Evolutionary conservation across 2,329 filamentous ascomycete genomes (phyloP), one percentile per base, ranked within the genome.

Genomic region (Cordyceps militaris): DNA sequence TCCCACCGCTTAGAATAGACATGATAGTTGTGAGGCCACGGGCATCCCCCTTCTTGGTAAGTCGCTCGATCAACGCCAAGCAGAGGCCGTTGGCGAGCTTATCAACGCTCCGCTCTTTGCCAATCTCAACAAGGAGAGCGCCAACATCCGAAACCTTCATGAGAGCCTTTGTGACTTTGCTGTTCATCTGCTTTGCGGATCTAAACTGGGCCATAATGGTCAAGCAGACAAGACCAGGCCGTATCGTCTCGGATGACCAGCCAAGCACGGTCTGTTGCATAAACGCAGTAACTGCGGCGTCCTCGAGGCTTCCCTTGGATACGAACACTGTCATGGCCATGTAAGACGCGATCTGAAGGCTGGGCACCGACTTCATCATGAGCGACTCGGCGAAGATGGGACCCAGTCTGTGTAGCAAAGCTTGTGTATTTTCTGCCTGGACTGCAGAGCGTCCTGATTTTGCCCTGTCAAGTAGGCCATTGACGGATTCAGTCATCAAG

Each of bases 311-410:
- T 1, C 88, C 86, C 71, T 96, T 96, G 50, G 89, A 86, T 7
- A 90, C 91, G 61, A 97, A 81, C 50, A 97, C 85, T 7, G 91
- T 84, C 57, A 92, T 81, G 21, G 96, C 85, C 88, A 97, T 96
- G 70, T 96, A 97, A 58, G 89, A 92, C 16, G 88, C 91, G 60
- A 95, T 82, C 63, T 92, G 88, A 43, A 96, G 76, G 61, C 93
- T 89, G 0, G 91, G 83, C 0, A 87, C 85, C 60, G 87, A 85
- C 65, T 85, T 85, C 75, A 93, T 81, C 9, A 86, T 80, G 60
- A 97, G 79, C 1, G 88, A 89, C 62, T 89, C 86, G 60, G 90
- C 88, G 32, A 99, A 78, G 3, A 91, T 65, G 76, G 91, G 71
- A 79, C 79, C 68, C 81, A 84, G 66, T 74, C 77, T 74, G 62